A percentile compares a stretch with the other conserved stretches of the same genome.
phyloP scores from a whole-genome alignment of 441 rosid genomes.

The Iberis amara region DNA sequence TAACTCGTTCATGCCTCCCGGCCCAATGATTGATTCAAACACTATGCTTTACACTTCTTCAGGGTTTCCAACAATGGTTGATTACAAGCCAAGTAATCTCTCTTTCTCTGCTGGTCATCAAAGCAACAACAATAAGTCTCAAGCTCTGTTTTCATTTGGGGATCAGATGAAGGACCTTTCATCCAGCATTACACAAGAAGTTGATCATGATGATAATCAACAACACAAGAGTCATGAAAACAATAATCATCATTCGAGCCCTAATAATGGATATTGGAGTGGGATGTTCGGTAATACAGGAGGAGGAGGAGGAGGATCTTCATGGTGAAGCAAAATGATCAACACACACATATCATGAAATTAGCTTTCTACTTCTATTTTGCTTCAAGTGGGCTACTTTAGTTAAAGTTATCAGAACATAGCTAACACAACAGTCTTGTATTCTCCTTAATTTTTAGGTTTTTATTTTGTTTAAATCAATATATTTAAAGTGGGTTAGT shows the following conservation, averaged over 20 bases:
- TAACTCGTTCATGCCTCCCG: slow-evolving; percentile 40
- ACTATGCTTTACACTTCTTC: slow-evolving; percentile 41
- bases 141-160: slow-evolving; percentile 48
- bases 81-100: slow-evolving; percentile 50
- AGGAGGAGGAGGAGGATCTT: slow-evolving; percentile 43
- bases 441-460: slow-evolving; percentile 18
- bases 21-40: slow-evolving; percentile 42
- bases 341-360: slow-evolving; percentile 20
- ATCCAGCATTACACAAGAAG: slow-evolving; percentile 37
- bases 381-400: slow-evolving; percentile 35
- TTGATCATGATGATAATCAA: slow-evolving; percentile 40
- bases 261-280: slow-evolving; percentile 66
- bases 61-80: slow-evolving; percentile 55
- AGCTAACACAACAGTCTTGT: slow-evolving; percentile 36
- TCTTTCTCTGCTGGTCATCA: slow-evolving; percentile 47
- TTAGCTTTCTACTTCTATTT: slow-evolving; percentile 29
- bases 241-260: slow-evolving; percentile 30
- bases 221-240: slow-evolving; percentile 30
- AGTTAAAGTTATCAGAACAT: slow-evolving; percentile 50
- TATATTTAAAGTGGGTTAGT: slow-evolving; percentile 21
- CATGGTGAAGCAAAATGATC: slow-evolving; percentile 50
- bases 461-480: slow-evolving; percentile 25
- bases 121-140: slow-evolving; percentile 26
- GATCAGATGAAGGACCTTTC: slow-evolving; percentile 50
- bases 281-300: slow-evolving; percentile 49